phyloP scores from a whole-genome alignment of 2,329 filamentous ascomycete genomes.

The Venturia nashicola region DNA sequence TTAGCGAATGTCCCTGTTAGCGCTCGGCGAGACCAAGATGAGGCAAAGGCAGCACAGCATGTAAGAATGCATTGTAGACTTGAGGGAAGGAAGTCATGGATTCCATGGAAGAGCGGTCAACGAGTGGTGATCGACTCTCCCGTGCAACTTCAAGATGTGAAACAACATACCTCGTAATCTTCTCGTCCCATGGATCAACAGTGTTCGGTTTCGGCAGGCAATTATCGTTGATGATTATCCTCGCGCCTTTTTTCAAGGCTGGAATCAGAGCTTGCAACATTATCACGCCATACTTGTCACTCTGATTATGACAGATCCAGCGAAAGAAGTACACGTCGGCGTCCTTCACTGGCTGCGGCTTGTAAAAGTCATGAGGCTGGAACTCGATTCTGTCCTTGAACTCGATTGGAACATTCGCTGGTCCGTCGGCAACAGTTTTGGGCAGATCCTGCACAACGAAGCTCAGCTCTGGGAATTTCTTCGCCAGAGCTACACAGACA shows the following conservation, averaged over 20 bases:
- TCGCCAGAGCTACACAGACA: constrained; percentile 9
- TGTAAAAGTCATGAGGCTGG: constrained; percentile 22
- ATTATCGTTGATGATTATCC: constrained; percentile 21
- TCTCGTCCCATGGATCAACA: constrained; percentile 8
- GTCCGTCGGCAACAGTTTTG: constrained; percentile 2
- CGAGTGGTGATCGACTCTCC: background rate
- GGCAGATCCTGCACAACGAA: constrained; percentile 13
- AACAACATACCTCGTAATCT: constrained; percentile 9
- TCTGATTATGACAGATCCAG: constrained; percentile 23
- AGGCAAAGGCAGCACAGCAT: background rate
- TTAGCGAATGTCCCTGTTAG: background rate
- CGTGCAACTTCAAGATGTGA: background rate
- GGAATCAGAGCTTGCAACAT: constrained; percentile 19
- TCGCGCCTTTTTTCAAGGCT: constrained; percentile 18
- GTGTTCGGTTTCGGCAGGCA: background rate
- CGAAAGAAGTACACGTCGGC: constrained; percentile 23
- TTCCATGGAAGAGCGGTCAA: background rate
- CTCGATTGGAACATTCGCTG: constrained; percentile 4
- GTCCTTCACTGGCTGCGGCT: constrained; percentile 16
- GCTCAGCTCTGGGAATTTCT: constrained; percentile 5
- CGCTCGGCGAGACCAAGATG: background rate
- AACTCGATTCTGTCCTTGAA: constrained; percentile 13
- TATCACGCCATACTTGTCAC: constrained; percentile 18
- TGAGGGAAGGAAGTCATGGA: no score
- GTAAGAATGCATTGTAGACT: no score